These are phyloP conservation scores for Pseudonitzschia delicatissima DNA, from an alignment of 108 stramenopile genomes.

Conservation along the genomic window DNA sequence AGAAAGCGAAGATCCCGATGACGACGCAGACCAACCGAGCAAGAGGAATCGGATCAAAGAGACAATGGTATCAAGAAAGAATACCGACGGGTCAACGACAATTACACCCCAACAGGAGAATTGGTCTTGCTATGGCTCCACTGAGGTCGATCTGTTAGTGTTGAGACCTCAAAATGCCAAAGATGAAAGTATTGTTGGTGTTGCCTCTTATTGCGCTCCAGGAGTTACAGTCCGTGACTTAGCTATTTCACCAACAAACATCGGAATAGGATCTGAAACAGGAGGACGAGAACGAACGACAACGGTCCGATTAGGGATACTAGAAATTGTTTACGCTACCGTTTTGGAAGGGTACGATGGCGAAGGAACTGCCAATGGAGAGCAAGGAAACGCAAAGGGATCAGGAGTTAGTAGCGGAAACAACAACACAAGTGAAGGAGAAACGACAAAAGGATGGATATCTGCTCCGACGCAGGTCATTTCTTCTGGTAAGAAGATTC, in stretches of 20 bases:
- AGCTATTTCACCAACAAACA: not conserved
- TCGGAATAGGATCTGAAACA: not conserved
- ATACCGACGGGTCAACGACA: not conserved
- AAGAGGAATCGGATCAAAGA: not conserved
- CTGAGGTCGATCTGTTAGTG: conserved; percentile 46
- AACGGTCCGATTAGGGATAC: conserved; percentile 30
- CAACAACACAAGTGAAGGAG: not conserved
- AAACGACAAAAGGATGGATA: not conserved
- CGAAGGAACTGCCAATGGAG: not conserved
- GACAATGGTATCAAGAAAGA: not conserved
- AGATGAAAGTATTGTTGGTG: conserved; percentile 34
- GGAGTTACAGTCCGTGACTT: conserved; percentile 35
- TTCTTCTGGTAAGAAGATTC: conserved; percentile 9
- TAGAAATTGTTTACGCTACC: conserved; percentile 31
- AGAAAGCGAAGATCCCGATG: not conserved
- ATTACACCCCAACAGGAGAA: conserved; percentile 16
- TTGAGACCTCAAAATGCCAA: conserved; percentile 21
- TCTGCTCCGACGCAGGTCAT: conserved; percentile 8
- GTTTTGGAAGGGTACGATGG: conserved; percentile 16
- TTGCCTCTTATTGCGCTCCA: conserved; percentile 29
- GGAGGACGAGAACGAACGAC: conserved; percentile 20
- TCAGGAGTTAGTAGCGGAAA: not conserved
- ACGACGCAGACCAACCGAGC: not conserved
- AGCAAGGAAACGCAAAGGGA: not conserved
- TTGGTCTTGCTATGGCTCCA: conserved; percentile 46